Conservation (phyloP, 2,329 filamentous ascomycete genomes). For the Scedosporium minutisporum region DNA sequence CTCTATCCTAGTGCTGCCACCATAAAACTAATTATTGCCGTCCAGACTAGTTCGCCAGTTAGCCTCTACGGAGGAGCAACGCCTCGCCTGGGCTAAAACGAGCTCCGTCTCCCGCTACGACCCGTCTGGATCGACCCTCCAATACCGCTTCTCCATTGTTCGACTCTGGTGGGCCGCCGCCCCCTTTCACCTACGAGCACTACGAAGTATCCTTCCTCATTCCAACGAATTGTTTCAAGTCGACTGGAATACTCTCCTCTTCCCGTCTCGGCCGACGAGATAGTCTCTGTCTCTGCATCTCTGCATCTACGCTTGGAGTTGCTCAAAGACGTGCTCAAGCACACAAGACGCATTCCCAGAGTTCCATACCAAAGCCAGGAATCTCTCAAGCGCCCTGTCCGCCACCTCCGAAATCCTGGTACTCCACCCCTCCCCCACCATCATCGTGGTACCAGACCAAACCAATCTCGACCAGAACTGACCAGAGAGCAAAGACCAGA, state of each 20-base stretch:
- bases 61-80: too few relatives aligned
- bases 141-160: too few relatives aligned
- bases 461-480: not conserved
- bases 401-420: not conserved
- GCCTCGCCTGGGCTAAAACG: too few relatives aligned
- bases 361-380: not conserved
- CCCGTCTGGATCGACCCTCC: too few relatives aligned
- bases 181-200: not conserved
- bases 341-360: not conserved
- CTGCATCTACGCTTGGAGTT: too few relatives aligned
- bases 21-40: too few relatives aligned
- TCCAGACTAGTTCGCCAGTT: too few relatives aligned
- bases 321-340: not conserved
- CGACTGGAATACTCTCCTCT: not conserved
- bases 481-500: too few relatives aligned
- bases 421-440: not conserved
- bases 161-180: not conserved
- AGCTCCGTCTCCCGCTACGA: too few relatives aligned
- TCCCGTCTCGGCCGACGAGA: not conserved
- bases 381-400: not conserved
- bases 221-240: not conserved
- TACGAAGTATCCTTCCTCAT: not conserved
- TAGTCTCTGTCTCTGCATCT: not conserved
- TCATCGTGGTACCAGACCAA: not conserved
- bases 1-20: not conserved